Base-by-base conservation (phyloP, 2,329 filamentous ascomycete species). In the Zarea fungicola region DNA sequence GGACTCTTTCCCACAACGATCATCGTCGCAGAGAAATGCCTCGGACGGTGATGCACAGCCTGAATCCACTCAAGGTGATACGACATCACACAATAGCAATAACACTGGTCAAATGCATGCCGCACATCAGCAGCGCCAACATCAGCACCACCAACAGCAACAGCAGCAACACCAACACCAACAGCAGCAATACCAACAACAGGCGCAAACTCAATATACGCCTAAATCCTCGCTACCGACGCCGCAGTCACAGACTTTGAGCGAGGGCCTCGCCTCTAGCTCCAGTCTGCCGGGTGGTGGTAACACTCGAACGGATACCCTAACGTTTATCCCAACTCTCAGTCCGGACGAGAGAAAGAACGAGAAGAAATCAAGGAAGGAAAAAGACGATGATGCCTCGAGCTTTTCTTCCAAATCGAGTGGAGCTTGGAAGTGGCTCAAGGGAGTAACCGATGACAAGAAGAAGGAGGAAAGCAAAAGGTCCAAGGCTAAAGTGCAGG, bases 261-360 rank as follows among this genome's bases (percentile, higher is more conserved):
- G 50, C 31, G 62, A 65, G n/a, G 60, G 58, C 23, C 50, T 62
- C 10, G 55, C 61, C 4, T 58, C 64, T 13, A 62, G 55, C 22
- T 80, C 85, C 4, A 81, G 81, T 23, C 68, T 92, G 2, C 83
- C 86, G 19, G 85, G 85, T 11, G 83, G 82, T 48, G 80, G 74
- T 49, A 84, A 78, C 7, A 69, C 64, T 6, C 80, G 87, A 39
- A 92, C 88, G 1, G 89, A 93, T 64, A 82, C 77, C 42, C 71
- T 95, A 13, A 89, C 88, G 0, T 85, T 90, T 56, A 90, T 93
- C 44, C 88, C 90, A 1, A 92, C 85, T 0, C 72, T 87, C 37
- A 72, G 51, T 60, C 45, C 59, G 72, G 87, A 91, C 50, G 87
- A 93, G 47, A 86, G 82, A 64, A 89, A 86, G 58, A 60, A 72